Conservation (phyloP, 257 asterid genomes). For the Petunia axillaris region DNA sequence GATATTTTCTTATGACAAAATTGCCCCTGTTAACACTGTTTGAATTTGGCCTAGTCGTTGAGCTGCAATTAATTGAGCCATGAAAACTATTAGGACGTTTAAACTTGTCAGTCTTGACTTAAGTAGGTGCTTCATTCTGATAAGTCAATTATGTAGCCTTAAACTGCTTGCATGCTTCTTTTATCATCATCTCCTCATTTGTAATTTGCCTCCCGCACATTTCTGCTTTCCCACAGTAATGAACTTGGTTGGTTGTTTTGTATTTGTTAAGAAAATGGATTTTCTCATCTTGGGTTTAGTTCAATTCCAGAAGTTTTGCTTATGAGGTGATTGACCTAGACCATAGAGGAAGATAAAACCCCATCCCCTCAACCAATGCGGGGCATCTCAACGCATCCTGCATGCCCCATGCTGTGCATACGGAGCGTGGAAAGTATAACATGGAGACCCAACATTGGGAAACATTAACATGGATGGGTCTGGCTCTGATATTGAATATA, state of each 20-base stretch:
- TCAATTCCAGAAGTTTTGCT: too few species aligned
- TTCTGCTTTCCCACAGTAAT: not conserved
- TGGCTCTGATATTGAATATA: too few species aligned
- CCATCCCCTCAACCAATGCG: too few species aligned
- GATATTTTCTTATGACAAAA: not conserved
- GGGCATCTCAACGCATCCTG: too few species aligned
- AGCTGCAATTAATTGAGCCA: not conserved
- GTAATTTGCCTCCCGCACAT: not conserved
- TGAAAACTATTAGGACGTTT: slow-evolving; percentile 7
- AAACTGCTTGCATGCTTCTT: not conserved
- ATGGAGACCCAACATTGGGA: too few species aligned
- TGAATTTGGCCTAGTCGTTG: not conserved
- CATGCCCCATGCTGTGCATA: too few species aligned
- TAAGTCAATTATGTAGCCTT: not conserved
- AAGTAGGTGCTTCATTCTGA: not conserved
- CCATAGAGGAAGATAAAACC: too few species aligned
- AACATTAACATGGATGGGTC: too few species aligned
- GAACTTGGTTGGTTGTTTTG: not conserved
- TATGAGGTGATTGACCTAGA: too few species aligned
- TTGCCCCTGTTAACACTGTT: not conserved
- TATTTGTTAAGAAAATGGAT: too few species aligned
- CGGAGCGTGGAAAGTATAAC: too few species aligned
- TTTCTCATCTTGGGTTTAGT: too few species aligned
- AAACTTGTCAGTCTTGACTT: not conserved
- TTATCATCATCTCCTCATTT: not conserved